phyloP scores from a whole-genome alignment of 495 filamentous ascomycete genomes.

The Penicillium mononematosum region DNA sequence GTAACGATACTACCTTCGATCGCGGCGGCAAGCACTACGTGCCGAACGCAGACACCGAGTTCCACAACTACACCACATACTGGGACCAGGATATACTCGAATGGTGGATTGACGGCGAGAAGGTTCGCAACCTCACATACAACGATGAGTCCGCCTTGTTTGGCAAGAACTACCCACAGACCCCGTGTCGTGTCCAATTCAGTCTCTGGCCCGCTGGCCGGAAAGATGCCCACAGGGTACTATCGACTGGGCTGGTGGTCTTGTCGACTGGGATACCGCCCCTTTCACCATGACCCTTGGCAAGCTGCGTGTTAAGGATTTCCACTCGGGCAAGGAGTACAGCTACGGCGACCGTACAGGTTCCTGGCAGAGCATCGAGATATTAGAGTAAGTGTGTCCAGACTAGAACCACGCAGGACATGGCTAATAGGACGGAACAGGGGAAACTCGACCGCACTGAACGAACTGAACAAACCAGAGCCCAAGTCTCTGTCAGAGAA shows the following conservation, averaged over 20 bases:
- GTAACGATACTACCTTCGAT: conserved; percentile 67
- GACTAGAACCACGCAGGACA: neutral
- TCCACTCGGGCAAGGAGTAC: conserved; percentile 41
- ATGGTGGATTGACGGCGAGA: conserved; percentile 75
- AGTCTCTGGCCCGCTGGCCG: conserved; percentile 81
- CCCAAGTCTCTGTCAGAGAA: conserved; percentile 52
- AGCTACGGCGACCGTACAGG: conserved; percentile 38
- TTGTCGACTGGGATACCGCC: conserved; percentile 61
- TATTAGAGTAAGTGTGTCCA: conserved; percentile 49
- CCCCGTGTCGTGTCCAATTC: conserved; percentile 77
- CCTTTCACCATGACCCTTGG: conserved; percentile 72
- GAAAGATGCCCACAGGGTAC: conserved; percentile 54
- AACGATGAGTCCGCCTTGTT: conserved; percentile 49
- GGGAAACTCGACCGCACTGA: conserved; percentile 58
- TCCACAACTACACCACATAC: conserved; percentile 86
- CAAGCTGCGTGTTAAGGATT: conserved; percentile 39
- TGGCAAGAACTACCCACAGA: conserved; percentile 80
- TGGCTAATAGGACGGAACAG: conserved; percentile 12
- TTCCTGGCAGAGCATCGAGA: conserved; percentile 37
- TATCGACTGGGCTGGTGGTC: conserved; percentile 46
- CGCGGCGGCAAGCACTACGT: conserved; percentile 66
- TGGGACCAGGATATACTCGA: conserved; percentile 76
- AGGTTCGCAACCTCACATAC: conserved; percentile 63
- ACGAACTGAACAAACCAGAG: conserved; percentile 30
- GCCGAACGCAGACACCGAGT: conserved; percentile 59